Evolutionary conservation across 2,329 filamentous ascomycete genomes (phyloP).

Genomic region (Blastomyces emzantsi): DNA sequence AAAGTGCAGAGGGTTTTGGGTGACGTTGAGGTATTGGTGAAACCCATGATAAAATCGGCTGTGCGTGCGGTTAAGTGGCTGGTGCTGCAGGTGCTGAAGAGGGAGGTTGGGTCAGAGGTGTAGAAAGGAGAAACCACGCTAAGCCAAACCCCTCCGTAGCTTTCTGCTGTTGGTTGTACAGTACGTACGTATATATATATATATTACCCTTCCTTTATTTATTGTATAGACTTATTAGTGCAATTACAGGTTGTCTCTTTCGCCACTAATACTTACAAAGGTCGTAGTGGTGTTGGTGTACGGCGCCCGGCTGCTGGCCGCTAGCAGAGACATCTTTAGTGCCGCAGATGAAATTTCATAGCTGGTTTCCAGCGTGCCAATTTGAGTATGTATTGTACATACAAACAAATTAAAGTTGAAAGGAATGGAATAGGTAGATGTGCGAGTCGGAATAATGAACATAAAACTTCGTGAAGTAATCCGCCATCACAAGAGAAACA

Average conservation of each 20-base stretch:
- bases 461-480: not conserved
- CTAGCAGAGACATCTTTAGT: not conserved
- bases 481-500: not conserved
- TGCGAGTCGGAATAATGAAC: not conserved
- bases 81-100: constrained; percentile 1
- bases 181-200: not conserved
- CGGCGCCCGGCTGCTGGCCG: not conserved
- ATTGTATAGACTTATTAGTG: not conserved
- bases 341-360: not conserved
- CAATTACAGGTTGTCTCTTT: not conserved
- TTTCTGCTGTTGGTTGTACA: not conserved
- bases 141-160: no score
- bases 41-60: constrained; percentile 16
- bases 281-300: not conserved
- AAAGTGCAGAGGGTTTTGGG: not conserved
- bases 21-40: not conserved
- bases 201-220: not conserved
- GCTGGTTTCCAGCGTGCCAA: not conserved
- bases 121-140: not conserved
- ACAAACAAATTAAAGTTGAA: not conserved
- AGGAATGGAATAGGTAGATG: not conserved
- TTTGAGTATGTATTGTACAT: not conserved
- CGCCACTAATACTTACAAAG: not conserved
- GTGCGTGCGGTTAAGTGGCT: constrained; percentile 13
- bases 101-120: constrained; percentile 1